Evolutionary conservation across 1,139 yeast genomes (phyloP), one percentile per base, ranked within the genome.

Genomic region (Magnusiomyces sp.): DNA sequence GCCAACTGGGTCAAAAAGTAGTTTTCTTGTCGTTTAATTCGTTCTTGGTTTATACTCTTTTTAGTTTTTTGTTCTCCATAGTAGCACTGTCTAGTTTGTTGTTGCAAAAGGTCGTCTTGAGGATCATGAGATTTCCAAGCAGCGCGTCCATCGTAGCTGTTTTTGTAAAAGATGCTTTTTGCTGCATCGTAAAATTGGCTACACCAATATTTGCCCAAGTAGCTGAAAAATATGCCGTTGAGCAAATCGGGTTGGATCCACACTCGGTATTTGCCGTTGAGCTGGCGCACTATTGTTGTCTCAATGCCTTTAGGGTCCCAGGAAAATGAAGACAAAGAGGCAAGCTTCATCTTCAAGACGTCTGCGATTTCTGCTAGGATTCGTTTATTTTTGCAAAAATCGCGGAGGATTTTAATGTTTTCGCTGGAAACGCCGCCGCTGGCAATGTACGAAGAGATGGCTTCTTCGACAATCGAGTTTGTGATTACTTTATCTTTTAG

Each of bases 251-350:
- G 46, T 14, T 53, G 56, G 47, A 54, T 50, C 31, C 45, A 51
- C 34, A 56, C 50, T 10, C 58, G 49, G 48, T 54, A 54, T 39
- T 49, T 48, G 17, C 58, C 58, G 46, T 51, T 56, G 43, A 56
- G 45, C n/a, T 51, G 55, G 10, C 56, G 51, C 5, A 53, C 41
- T 37, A 46, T 44, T 4, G 45, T 43, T 27, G 52, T 46, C 6
- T 42, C 31, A 27, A 56, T 37, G 2, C 54, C 55, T 14, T 47
- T 50, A 2, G 17, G 14, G n/a, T 55, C 50, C 59, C 59, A 56
- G 2, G 37, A 27, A 56, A 57, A 56, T 40, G 50, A 47, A 10
- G 40, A 47, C 16, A 55, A 32, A 32, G 50, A 19, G n/a, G 49
- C 38, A 40, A 54, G 38, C 31, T 55, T 50, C 50, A 55, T 52